Evolutionary conservation across 306 rosid genomes (phyloP).

Genomic region (Biancaea sappan): DNA sequence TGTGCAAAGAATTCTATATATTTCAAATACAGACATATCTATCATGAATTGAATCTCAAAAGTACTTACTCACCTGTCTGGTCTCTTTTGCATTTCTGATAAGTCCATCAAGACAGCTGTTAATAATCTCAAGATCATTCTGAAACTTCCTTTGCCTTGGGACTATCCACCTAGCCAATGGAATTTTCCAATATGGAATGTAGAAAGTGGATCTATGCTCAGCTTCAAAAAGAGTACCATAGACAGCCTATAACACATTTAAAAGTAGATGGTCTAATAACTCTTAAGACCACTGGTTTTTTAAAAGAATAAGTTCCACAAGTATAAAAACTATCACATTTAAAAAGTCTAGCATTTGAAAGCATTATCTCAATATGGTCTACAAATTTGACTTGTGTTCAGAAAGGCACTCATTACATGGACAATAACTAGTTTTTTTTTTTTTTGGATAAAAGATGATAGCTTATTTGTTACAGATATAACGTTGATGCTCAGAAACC

Average conservation of each 20-base stretch:
- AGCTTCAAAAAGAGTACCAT: constrained; percentile 97
- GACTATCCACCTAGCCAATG: constrained; percentile 87
- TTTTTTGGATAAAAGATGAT: no score
- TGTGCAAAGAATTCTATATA: not conserved
- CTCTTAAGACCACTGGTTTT: constrained; percentile 10
- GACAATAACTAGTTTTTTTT: constrained; percentile 17
- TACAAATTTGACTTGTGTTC: constrained; percentile 21
- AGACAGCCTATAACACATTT: constrained; percentile 76
- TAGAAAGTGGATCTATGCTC: constrained; percentile 98
- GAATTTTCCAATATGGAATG: constrained; percentile 96
- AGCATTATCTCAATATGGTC: constrained; percentile 21
- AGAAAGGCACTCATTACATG: constrained; percentile 14
- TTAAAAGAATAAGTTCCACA: constrained; percentile 12
- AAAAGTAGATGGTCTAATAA: constrained; percentile 34
- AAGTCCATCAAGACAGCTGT: constrained; percentile 86
- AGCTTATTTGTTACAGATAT: constrained; percentile 22
- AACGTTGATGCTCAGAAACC: not conserved
- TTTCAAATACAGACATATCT: constrained; percentile 6
- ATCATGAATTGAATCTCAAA: constrained; percentile 18
- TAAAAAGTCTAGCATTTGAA: not conserved
- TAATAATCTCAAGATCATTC: constrained; percentile 76
- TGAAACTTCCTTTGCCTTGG: constrained; percentile 96
- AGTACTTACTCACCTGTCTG: constrained; percentile 68
- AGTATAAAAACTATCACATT: not conserved
- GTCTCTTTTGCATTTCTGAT: constrained; percentile 89